Evolutionary conservation across 768 basidiomycete genomes (phyloP), one percentile per base, ranked within the genome.

Genomic region (Lactifluus pinguis): DNA sequence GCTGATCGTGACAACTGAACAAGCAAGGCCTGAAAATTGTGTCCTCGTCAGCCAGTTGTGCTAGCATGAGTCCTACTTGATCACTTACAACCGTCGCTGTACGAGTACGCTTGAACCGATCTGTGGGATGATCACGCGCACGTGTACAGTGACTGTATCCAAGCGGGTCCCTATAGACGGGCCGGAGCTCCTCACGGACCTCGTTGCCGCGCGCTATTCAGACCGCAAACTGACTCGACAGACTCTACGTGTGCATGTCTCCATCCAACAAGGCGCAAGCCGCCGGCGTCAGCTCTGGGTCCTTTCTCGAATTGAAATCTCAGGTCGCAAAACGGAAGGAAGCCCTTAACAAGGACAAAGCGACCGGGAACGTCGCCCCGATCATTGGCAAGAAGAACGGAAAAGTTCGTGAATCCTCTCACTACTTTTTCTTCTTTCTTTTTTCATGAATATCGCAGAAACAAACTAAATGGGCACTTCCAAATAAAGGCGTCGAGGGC

Each of bases 291-390:
- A 87, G 83, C 62, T 78, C 85, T 4, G 80, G 79, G 60, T 89
- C 91, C 0, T 89, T 92, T 71, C 81, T 91, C n/a, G 88, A 92
- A 68, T 82, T 94, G 47, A 89, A 87, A 63, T 85, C 79, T 8
- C 76, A 81, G 56, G 70, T 83, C 1, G 74, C 74, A 1, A 77
- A 76, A 62, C 71, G 76, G 56, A 82, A 85, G 67, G 77, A 86
- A 17, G 84, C 87, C 63, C 77, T 89, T 36, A 72, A 82, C 17
- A 86, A 83, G 68, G 79, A 79, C 55, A 89, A 86, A 67, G 82
- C 80, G 11, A 73, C 80, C 14, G 86, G 86, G 13, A 77, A 77
- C 62, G 76, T 75, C 32, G 64, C 68, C 25, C 77, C 75, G n/a
- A 70, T 83, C 25, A 76, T 83, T 6, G 86, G 85, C 10, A 84